Percentiles rank a stretch among this genome's conserved stretches.
phyloP scores from a whole-genome alignment of 257 asterid species.

The Solanum verrucosum region DNA sequence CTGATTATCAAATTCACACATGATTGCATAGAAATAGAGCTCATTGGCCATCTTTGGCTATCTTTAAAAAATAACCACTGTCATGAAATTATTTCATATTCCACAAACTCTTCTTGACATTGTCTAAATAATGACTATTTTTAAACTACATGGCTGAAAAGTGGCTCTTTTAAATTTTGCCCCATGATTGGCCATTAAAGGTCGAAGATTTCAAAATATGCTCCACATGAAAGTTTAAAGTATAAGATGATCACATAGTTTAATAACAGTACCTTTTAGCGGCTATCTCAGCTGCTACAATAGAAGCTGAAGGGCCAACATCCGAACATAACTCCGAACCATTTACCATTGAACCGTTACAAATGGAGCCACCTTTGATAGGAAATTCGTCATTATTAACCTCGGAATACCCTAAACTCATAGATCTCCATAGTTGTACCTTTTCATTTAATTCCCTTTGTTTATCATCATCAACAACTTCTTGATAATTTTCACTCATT shows the following conservation, averaged over 20 bases:
- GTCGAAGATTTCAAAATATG: background rate
- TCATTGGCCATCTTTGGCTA: background rate
- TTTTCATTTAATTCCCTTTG: background rate
- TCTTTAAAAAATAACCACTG: background rate
- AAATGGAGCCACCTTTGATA: constrained; percentile 5
- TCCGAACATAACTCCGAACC: constrained; percentile 43
- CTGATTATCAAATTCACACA: background rate
- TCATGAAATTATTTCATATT: background rate
- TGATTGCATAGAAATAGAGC: background rate
- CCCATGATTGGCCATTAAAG: background rate
- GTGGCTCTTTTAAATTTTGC: background rate
- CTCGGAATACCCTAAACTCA: constrained; percentile 18
- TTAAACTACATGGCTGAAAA: background rate
- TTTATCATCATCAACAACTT: background rate
- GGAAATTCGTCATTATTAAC: background rate
- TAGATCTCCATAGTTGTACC: constrained; percentile 19
- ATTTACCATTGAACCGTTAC: constrained; percentile 16
- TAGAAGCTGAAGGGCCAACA: constrained; percentile 73
- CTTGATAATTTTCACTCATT: background rate
- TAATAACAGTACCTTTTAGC: constrained; percentile 9
- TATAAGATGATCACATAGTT: background rate
- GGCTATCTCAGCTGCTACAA: constrained; percentile 72
- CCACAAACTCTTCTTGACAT: background rate
- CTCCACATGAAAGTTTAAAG: background rate
- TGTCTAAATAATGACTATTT: background rate